phyloP scores from a whole-genome alignment of 805 yeast species.

The Zygosaccharomyces siamensis region DNA sequence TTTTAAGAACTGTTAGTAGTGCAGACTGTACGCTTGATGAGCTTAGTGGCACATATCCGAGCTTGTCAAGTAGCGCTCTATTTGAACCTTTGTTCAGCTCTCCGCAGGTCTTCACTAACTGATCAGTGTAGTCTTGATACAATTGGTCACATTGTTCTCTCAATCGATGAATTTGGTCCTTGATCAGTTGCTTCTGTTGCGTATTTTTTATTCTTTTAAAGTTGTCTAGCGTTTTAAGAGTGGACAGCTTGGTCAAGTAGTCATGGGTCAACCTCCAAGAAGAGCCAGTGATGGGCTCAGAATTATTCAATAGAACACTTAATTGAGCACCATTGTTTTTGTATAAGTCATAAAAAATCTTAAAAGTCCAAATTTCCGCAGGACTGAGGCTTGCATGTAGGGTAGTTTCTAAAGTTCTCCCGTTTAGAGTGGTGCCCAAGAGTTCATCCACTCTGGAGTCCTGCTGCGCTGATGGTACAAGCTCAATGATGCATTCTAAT shows the following conservation, averaged over 20 bases:
- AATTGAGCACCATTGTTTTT: conserved; percentile 14
- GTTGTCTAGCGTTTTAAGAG: conserved; percentile 29
- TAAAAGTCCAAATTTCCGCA: conserved; percentile 23
- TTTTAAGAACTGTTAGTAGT: conserved; percentile 18
- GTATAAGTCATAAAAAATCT: conserved; percentile 22
- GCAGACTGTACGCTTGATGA: conserved; percentile 5
- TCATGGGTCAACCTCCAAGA: conserved; percentile 26
- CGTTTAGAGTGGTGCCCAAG: conserved; percentile 1
- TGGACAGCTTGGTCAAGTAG: conserved; percentile 22
- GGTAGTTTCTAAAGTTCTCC: neutral
- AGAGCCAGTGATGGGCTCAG: neutral
- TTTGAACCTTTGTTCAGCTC: conserved; percentile 7
- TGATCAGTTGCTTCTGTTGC: conserved; percentile 17
- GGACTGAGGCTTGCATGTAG: conserved; percentile 1
- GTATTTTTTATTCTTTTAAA: conserved; percentile 26
- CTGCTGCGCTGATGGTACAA: conserved; percentile 15
- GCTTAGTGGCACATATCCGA: conserved; percentile 14
- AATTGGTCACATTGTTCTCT: conserved; percentile 25
- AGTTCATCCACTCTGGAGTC: conserved; percentile 9
- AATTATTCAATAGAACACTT: conserved; percentile 1
- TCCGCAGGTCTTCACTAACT: conserved; percentile 8
- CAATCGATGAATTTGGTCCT: conserved; percentile 14
- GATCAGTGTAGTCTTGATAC: conserved; percentile 10
- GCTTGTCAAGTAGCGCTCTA: conserved; percentile 5
- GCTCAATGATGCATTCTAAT: conserved; percentile 24